phyloP scores from a whole-genome alignment of 345 rosid genomes.

The Euphorbia peplus region DNA sequence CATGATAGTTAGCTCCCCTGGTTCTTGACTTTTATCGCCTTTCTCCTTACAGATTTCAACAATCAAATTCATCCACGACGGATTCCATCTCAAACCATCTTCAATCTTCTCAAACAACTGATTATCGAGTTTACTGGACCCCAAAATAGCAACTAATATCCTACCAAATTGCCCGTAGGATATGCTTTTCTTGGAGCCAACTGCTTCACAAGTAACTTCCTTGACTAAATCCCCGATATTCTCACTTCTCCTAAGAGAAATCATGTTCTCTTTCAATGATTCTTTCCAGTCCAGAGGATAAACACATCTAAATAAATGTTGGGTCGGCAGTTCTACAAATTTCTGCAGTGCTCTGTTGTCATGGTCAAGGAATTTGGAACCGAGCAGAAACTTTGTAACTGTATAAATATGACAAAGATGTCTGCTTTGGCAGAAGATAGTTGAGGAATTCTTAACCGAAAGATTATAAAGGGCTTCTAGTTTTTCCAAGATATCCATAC shows the following conservation, averaged over 20 bases:
- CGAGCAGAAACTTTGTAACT: slow-evolving; percentile 33
- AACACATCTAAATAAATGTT: slow-evolving; percentile 18
- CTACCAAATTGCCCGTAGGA: slow-evolving; percentile 42
- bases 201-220: slow-evolving; percentile 18
- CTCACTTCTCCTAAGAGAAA: slow-evolving; percentile 34
- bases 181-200: slow-evolving; percentile 2
- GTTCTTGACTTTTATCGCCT: background rate
- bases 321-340: slow-evolving; percentile 17
- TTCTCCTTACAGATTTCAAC: slow-evolving; percentile 5
- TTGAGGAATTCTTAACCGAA: slow-evolving; percentile 9
- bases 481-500: slow-evolving; percentile 30
- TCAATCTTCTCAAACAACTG: slow-evolving; percentile 9
- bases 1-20: background rate
- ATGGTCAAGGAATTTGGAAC: slow-evolving; percentile 9
- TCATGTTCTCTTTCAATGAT: slow-evolving; percentile 24
- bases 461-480: slow-evolving; percentile 24
- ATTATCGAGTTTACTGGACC: slow-evolving; percentile 23
- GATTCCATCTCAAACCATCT: background rate
- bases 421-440: slow-evolving; percentile 23
- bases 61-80: slow-evolving; percentile 30
- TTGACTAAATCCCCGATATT: slow-evolving; percentile 15
- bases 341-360: slow-evolving; percentile 5
- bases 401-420: slow-evolving; percentile 25
- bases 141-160: slow-evolving; percentile 37
- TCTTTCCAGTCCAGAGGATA: slow-evolving; percentile 40